Base-by-base conservation (phyloP, 805 yeast species). In the Pichia gijzeniarum region DNA sequence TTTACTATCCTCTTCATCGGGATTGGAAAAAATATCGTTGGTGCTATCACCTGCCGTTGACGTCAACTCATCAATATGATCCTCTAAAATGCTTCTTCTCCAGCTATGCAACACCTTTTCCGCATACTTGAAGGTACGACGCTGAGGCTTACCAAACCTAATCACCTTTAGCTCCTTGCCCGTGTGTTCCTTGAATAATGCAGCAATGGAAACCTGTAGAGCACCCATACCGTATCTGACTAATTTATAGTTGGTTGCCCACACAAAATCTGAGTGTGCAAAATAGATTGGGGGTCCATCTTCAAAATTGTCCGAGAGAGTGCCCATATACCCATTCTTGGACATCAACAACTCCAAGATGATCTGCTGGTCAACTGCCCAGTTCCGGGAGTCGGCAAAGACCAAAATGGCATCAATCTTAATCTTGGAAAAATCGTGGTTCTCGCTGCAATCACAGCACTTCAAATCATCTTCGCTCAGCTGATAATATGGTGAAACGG, bases 151-250 rank as follows among this genome's bases (percentile, higher is more conserved):
- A 59, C 96, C 96, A 58, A 85, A 88, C 59, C 95, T 71, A 42
- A 84, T 85, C 38, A 85, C 90, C 58, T 80, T 78, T 55, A 88
- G 71, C 54, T 85, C 90, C 52, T 73, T 74, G 48, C 95, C 95
- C 2, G 96, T 86, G 58, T 83, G 88, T 57, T 86, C 95, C 61
- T 81, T 76, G 66, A 80, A 88, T 48, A 88, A 70, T 0, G 95
- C 93, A 45, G 90, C 89, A 58, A 87, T 80, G 18, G 95, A 83
- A 34, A 85, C 89, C 63, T 87, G 95, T 52, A 88, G 71, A 3
- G 96, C 96, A 48, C 96, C 96, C 95, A 88, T 89, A 50, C 96
- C 96, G 60, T 88, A 86, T 61, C 96, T 73, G 16, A 88, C 79
- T 50, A 85, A 70, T 55, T 77, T 78, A 61, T 85, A 87, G 64